Evolutionary conservation across 2,329 filamentous ascomycete genomes (phyloP), one percentile per base, ranked within the genome.

Genomic region (Ophioceras dolichostomum): DNA sequence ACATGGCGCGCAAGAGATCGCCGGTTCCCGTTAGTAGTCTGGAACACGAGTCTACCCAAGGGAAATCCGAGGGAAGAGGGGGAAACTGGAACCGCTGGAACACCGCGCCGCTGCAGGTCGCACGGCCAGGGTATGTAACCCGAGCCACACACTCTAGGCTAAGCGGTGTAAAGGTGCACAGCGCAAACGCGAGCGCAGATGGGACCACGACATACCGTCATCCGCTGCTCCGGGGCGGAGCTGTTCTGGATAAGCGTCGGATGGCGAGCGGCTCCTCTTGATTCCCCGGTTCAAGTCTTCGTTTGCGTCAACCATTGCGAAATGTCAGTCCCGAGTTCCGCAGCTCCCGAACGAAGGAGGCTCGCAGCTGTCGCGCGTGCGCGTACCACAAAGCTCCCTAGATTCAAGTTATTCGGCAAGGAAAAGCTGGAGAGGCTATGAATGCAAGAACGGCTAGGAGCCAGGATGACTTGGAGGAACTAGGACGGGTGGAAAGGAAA

Each of bases 221-320:
- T 82, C 73, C 66, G 74, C 67, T 48, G 68, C 68, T 49, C 70
- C 71, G 47, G 62, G 62, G 41, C 58, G 48, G 39, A 61, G 61
- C 46, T 64, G 57, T 53, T 76, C 71, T 57, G 67, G 69, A 61
- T 77, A 75, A 41, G 58, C 63, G 50, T 83, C 75, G n/a, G n/a
- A n/a, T 50, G 82, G 81, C 47, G 85, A 88, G 46, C 82, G 79
- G 67, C 76, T 83, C 59, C 85, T 75, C 67, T 93, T 93, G 50
- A 79, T 64, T 49, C 83, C 82, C 57, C 83, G 78, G 21, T 30
- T 36, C 26, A 36, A 27, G n/a, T 36, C 34, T 36, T 22, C n/a
- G n/a, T n/a, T n/a, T 27, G 17, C 34, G 19, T 16, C 24, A 29
- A 13, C n/a, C n/a, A 14, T 14, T 2, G 21, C 16, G 10, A 29